Base-by-base conservation (phyloP, 2,329 filamentous ascomycete species). In the Penicillium italicum region DNA sequence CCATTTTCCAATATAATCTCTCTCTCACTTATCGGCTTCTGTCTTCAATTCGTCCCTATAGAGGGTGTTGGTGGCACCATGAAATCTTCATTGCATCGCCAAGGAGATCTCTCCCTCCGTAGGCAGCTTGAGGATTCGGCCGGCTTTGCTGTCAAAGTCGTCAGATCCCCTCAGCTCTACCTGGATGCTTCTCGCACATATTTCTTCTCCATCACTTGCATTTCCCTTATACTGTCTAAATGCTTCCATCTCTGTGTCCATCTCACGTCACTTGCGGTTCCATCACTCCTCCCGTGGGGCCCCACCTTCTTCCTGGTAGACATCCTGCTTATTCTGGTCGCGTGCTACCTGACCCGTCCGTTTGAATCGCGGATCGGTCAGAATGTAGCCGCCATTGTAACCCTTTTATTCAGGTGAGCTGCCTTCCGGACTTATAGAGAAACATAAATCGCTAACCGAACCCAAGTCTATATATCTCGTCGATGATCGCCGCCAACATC, bases 401-500 rank as follows among this genome's bases (percentile, higher is more conserved):
- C 41, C 24, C 41, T 55, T 14, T 5, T 53, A n/a, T 58, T 56
- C 26, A 53, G 54, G 59, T 62, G 36, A 34, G 51, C 43, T n/a
- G 5, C 22, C 18, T 8, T 24, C 22, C 11, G 4, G 9, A 24
- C 18, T 31, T 14, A 20, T 12, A 9, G 2, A 28, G 4, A 40
- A 31, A 31, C 5, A 2, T 16, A n/a, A 44, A 41, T 50, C 28
- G 45, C 55, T 62, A 52, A 58, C 14, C 11, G 7, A 1, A 9
- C 11, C 24, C 30, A 11, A 62, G 62, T 36, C 8, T 62, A 12
- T 45, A 40, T 31, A 40, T 59, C 14, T 65, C 63, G 2, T 38
- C 24, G 1, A 60, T 65, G 55, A 42, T 50, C 11, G 42, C 62
- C 10, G 59, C 63, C 33, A 66, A 63, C 18, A 62, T 62, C 48